Evolutionary conservation across 208 protist species (phyloP).

Genomic region (Naegleria gruberi): DNA sequence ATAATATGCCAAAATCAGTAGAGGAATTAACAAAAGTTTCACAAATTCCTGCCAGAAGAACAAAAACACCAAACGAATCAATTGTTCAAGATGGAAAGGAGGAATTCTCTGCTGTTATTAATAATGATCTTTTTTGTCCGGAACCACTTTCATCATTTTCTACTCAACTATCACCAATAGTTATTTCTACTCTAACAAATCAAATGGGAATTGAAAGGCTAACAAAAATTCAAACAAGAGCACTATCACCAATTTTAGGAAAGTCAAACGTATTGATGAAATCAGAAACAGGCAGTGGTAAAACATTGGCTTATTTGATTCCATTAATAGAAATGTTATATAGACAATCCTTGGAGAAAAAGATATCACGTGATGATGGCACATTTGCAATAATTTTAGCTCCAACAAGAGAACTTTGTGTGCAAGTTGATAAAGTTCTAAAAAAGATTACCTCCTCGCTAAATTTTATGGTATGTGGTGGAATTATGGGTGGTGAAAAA

Average conservation of each 20-base stretch:
- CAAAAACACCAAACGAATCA: no score
- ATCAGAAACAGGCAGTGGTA: conserved; percentile 26
- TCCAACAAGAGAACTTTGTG: conserved; percentile 51
- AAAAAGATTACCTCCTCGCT: conserved; percentile 31
- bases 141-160: background rate
- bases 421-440: conserved; percentile 43
- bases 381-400: conserved; percentile 38
- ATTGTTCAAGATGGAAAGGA: background rate
- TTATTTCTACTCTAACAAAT: background rate
- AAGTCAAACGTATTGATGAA: conserved; percentile 22
- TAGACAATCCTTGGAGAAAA: background rate
- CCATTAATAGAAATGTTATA: conserved; percentile 3
- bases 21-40: background rate
- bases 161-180: background rate
- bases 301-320: conserved; percentile 24
- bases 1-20: background rate
- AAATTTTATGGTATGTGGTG: conserved; percentile 44
- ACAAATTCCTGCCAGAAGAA: background rate
- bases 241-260: background rate
- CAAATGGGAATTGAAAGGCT: background rate
- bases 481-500: conserved; percentile 50
- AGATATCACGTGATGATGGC: conserved; percentile 14
- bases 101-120: background rate
- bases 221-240: conserved; percentile 8
- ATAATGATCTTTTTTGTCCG: background rate